Evolutionary conservation across 2,329 filamentous ascomycete species (phyloP).

Genomic region (Mollisiaceae sp.): DNA sequence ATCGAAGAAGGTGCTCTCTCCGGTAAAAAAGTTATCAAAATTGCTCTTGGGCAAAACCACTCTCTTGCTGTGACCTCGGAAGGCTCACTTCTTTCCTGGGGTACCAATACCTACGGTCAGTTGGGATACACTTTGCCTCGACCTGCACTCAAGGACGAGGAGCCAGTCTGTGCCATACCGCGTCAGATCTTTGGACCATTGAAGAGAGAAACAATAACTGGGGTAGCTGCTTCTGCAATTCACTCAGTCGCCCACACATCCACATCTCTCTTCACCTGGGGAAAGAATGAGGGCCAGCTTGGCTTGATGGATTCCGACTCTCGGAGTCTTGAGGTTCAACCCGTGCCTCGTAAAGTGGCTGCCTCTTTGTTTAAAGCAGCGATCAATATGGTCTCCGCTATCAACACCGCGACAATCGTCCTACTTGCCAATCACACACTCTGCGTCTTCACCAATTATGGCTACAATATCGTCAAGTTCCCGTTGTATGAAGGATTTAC

Average conservation of each 20-base stretch:
- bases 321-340: conserved; percentile 83
- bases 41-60: conserved; percentile 91
- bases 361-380: conserved; percentile 76
- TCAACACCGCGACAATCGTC: conserved; percentile 86
- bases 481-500: conserved; percentile 73
- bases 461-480: conserved; percentile 89
- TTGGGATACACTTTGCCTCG: conserved; percentile 81
- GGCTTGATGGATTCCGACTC: conserved; percentile 95
- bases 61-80: conserved; percentile 82
- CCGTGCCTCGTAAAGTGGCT: conserved; percentile 82
- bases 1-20: conserved; percentile 76
- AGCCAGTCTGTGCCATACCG: conserved; percentile 80
- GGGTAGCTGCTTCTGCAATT: conserved; percentile 85
- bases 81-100: conserved; percentile 96
- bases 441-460: conserved; percentile 94
- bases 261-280: conserved; percentile 87
- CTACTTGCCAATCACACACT: conserved; percentile 87
- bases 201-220: conserved; percentile 82
- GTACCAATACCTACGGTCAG: conserved; percentile 83
- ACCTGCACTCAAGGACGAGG: conserved; percentile 73
- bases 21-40: conserved; percentile 74
- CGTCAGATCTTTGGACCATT: conserved; percentile 90
- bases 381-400: conserved; percentile 83
- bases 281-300: conserved; percentile 92
- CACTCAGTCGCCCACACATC: conserved; percentile 90